Base-by-base conservation (phyloP, 257 asterid genomes). In the Henckelia pumila region DNA sequence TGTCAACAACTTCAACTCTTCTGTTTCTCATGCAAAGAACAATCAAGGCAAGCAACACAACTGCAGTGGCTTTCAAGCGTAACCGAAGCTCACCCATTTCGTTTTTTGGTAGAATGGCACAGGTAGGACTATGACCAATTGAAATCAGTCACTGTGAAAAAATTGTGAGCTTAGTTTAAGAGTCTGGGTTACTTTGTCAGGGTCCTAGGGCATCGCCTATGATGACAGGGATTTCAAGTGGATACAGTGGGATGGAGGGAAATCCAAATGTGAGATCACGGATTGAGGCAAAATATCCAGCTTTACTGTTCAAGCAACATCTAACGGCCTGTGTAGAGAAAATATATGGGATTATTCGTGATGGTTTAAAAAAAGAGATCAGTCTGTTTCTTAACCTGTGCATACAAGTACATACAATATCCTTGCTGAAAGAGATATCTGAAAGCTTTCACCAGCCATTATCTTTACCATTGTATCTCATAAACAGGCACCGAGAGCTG, bases 241-340 rank as follows among this genome's bases (percentile, higher is more conserved):
- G 97, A 56, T 88, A 91, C 80, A 86, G 96, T 6, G 97, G 97
- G 68, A 86, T 91, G 83, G 96, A 88, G 75, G 95, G 94, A 70
- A 88, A 82, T 70, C 88, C 91, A 33, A 80, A 75, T 44, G 64
- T 72, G 6, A 82, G 81, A 75, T 85, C 96, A 69, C 81, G 95
- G 70, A 85, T 91, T 73, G 96, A 86, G 81, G 95, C 96, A 56
- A 91, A 85, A 81, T 91, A 91, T 69, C 97, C 97, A 26, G 97
- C 96, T 71, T 68, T 91, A 72, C 74, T 91, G 78, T 91, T 35
- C 47, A 35, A 35, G 47, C 47, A 35, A 35, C 14, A 11, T 35
- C 73, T 91, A 67, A 88, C 95, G 58, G 96, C 96, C 73, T 91
- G 97, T 64, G 95, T 86, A 66, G 96, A 91, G 84, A 91, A 91